These are phyloP conservation scores for Nothomitra cinnamomea DNA, from an alignment of 2,329 filamentous ascomycete genomes.

Conservation along the genomic window DNA sequence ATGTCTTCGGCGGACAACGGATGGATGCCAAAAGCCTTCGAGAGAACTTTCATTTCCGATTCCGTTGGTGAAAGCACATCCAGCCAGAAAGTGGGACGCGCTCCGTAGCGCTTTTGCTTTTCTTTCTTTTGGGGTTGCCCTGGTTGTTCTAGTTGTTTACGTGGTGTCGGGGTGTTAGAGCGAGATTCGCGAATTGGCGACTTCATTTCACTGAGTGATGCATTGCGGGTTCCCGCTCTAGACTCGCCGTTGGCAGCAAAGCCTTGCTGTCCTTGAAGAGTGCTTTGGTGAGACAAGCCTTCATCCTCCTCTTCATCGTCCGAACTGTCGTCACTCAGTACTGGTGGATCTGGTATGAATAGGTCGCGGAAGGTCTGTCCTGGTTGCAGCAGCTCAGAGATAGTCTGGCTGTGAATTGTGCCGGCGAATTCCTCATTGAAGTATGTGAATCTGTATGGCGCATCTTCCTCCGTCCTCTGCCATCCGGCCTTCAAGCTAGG, in stretches of 20 bases:
- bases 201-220: not conserved
- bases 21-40: slow-evolving; percentile 89
- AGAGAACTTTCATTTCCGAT: slow-evolving; percentile 84
- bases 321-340: slow-evolving; percentile 53
- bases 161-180: not conserved
- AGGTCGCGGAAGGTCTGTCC: slow-evolving; percentile 72
- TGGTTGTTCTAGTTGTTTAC: not conserved
- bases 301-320: slow-evolving; percentile 43
- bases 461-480: slow-evolving; percentile 77
- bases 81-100: slow-evolving; percentile 90
- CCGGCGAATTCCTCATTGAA: slow-evolving; percentile 96
- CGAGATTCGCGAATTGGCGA: not conserved
- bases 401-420: slow-evolving; percentile 90
- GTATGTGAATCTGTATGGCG: slow-evolving; percentile 90
- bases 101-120: slow-evolving; percentile 37
- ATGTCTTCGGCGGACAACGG: slow-evolving; percentile 92
- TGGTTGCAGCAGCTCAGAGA: slow-evolving; percentile 78
- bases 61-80: slow-evolving; percentile 85
- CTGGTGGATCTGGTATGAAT: slow-evolving; percentile 72
- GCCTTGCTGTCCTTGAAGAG: not conserved
- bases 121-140: slow-evolving; percentile 11
- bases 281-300: slow-evolving; percentile 4
- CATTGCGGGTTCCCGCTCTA: not conserved
- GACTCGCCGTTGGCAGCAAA: not conserved
- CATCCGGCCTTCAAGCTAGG: slow-evolving; percentile 59